phyloP scores from a whole-genome alignment of 2,329 filamentous ascomycete genomes.

The Verticillium isaacii region DNA sequence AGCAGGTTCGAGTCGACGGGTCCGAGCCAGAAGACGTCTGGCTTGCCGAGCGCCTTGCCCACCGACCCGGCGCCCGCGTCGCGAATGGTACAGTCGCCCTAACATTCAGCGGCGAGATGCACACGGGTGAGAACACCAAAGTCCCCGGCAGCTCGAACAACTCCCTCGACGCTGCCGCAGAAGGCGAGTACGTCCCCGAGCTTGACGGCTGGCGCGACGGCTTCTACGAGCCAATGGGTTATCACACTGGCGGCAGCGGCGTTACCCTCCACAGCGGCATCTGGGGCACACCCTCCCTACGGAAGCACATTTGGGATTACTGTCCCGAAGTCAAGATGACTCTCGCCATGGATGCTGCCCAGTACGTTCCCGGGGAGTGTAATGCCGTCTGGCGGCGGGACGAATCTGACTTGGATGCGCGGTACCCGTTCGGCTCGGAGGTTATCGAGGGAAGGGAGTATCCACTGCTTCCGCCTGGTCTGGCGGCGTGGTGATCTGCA shows the following conservation, averaged over 20 bases:
- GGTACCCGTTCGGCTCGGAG: slow-evolving; percentile 29
- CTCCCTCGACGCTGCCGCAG: slow-evolving; percentile 20
- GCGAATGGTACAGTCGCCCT: slow-evolving; percentile 46
- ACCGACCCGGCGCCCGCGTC: slow-evolving; percentile 40
- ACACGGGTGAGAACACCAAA: slow-evolving; percentile 23
- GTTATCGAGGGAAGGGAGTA: slow-evolving; percentile 35
- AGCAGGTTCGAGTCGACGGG: slow-evolving; percentile 37
- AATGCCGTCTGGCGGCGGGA: slow-evolving; percentile 40
- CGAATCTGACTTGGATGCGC: slow-evolving; percentile 18
- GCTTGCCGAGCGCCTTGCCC: slow-evolving; percentile 47
- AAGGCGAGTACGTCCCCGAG: slow-evolving; percentile 30
- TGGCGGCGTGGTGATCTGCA: slow-evolving; percentile 15
- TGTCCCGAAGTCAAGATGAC: slow-evolving; percentile 57
- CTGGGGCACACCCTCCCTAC: slow-evolving; percentile 41
- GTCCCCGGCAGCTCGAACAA: slow-evolving; percentile 15
- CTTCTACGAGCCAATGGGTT: slow-evolving; percentile 54
- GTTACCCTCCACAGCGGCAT: slow-evolving; percentile 36
- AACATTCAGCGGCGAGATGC: slow-evolving; percentile 46
- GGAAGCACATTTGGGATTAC: slow-evolving; percentile 50
- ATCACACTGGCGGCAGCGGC: slow-evolving; percentile 49
- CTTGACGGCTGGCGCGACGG: slow-evolving; percentile 47
- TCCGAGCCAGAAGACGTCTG: slow-evolving; percentile 52
- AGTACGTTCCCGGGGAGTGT: slow-evolving; percentile 44
- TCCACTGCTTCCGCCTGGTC: slow-evolving; percentile 28
- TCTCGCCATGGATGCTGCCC: slow-evolving; percentile 47